phyloP scores from a whole-genome alignment of 371 early-diverging fungal genomes.

The Syncephalastrum racemosum region DNA sequence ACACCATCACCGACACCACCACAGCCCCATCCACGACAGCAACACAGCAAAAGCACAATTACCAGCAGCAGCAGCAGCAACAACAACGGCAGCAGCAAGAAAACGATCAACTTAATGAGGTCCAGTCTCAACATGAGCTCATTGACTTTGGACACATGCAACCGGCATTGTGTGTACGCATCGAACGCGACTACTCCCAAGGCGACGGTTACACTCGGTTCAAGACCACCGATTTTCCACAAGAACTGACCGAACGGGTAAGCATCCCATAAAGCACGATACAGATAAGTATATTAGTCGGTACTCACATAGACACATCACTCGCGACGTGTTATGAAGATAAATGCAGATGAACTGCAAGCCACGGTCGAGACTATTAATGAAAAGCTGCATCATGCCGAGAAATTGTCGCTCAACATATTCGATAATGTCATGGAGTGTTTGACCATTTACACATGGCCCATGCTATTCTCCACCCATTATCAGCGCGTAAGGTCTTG shows the following conservation, averaged over 20 bases:
- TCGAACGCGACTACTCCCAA: slow-evolving; percentile 49
- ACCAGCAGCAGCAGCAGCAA: too few species aligned
- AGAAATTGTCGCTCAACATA: slow-evolving; percentile 36
- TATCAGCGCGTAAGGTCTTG: slow-evolving; percentile 40
- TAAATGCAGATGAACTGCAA: slow-evolving; percentile 29
- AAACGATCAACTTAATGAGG: slow-evolving; percentile 8
- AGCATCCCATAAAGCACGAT: slow-evolving; percentile 5
- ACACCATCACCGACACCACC: too few species aligned
- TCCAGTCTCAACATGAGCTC: not conserved
- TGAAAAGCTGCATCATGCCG: slow-evolving; percentile 36
- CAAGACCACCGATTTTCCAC: slow-evolving; percentile 31
- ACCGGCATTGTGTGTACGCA: slow-evolving; percentile 17
- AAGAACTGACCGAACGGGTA: slow-evolving; percentile 41
- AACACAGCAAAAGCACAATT: too few species aligned
- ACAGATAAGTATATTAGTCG: not conserved
- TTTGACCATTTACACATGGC: slow-evolving; percentile 47
- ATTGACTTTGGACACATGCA: too few species aligned
- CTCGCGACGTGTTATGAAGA: slow-evolving; percentile 17
- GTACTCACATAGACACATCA: not conserved
- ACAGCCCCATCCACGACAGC: too few species aligned
- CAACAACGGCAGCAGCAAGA: slow-evolving; percentile 1
- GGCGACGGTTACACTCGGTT: slow-evolving; percentile 54
- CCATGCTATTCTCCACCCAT: slow-evolving; percentile 41
- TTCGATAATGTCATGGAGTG: slow-evolving; percentile 51
- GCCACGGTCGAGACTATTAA: slow-evolving; percentile 47